Conservation (phyloP, 1,284 basidiomycete species). For the Malassezia restricta region DNA sequence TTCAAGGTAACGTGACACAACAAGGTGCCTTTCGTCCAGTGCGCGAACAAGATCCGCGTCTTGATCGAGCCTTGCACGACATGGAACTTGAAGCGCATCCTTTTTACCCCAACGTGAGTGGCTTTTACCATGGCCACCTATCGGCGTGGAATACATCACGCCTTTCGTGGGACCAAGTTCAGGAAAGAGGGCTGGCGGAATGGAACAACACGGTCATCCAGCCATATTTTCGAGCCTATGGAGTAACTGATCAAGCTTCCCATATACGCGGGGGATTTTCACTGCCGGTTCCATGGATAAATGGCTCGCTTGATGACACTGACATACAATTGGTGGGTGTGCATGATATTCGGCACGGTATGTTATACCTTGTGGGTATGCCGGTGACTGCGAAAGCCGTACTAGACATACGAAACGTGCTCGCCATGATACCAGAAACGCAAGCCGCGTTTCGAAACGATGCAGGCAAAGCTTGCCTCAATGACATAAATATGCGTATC, state of each 20-base stretch:
- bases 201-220: not conserved
- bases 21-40: constrained; percentile 9
- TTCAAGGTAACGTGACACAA: constrained; percentile 4
- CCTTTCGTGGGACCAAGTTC: not conserved
- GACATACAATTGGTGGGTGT: constrained; percentile 5
- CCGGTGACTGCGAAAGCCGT: not conserved
- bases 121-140: constrained; percentile 8
- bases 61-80: not conserved
- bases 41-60: not conserved
- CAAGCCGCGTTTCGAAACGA: not conserved
- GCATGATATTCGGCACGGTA: not conserved
- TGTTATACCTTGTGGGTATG: constrained; percentile 1
- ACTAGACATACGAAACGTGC: constrained; percentile 4
- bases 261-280: constrained; percentile 1
- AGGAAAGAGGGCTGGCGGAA: constrained; percentile 1
- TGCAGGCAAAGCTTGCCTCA: constrained; percentile 5
- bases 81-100: not conserved
- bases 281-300: not conserved
- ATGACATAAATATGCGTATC: constrained; percentile 4
- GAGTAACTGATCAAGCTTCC: not conserved
- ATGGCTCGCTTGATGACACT: not conserved
- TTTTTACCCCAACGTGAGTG: constrained; percentile 7
- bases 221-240: not conserved
- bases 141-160: not conserved
- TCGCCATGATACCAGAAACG: constrained; percentile 3